Evolutionary conservation across 2,329 filamentous ascomycete genomes (phyloP), one percentile per base, ranked within the genome.

Genomic region (Hypoxylon sp.): DNA sequence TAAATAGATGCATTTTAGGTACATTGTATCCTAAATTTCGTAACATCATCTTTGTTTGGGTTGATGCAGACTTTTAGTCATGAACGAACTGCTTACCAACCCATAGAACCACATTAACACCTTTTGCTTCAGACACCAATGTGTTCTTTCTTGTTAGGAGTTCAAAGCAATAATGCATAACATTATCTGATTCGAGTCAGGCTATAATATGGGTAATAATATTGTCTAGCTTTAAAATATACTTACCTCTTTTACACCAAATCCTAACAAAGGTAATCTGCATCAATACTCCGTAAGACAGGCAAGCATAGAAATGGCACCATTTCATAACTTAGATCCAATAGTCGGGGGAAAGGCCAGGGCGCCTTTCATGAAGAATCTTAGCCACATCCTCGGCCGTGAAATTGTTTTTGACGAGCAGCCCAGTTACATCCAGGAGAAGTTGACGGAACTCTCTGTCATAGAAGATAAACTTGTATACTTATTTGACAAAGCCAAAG

Each of bases 371-470:
- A 46, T 13, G 39, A 29, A 29, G 17, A 56, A 56, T 15, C 29
- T 56, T 46, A 47, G 17, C 17, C 27, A 56, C 5, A 47, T 56
- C 6, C 27, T 56, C 17, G 39, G 54, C n/a, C 54, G 42, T 15
- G 39, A 56, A 24, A 56, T 56, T 42, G 17, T 24, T 10, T 47
- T 13, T n/a, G 39, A 56, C 8, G 10, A 47, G 1, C 54, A 35
- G 13, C 39, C 54, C 8, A 29, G n/a, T 6, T 42, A 13, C 27
- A 56, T 47, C 3, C 54, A 56, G 15, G 11, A 35, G 42, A 56
- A 47, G 29, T 15, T 56, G 5, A 19, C 19, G 13, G 29, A 56
- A 6, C n/a, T 44, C 19, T 24, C 27, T 2, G 10, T 11, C 11
- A 47, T 56, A 11, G 39, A 46, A 56, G 7, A 21, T 4, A 17